A percentile compares a stretch with the other conserved stretches of the same genome.
Evolutionary conservation across 1,139 yeast species (phyloP).

Genomic region (Pneumocystis oryctolagi): DNA sequence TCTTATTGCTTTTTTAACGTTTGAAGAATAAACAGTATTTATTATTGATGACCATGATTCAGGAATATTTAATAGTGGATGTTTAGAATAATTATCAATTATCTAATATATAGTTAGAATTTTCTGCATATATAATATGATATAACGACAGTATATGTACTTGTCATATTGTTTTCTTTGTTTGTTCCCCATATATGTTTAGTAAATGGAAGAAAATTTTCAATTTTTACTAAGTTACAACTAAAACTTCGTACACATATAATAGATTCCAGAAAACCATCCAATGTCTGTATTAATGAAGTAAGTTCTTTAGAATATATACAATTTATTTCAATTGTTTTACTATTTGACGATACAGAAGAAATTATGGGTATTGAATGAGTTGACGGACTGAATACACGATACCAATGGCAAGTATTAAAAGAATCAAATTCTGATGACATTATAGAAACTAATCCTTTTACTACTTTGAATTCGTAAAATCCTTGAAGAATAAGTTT

Average conservation of each 20-base stretch:
- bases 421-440: neutral
- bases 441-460: neutral
- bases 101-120: conserved; percentile 12
- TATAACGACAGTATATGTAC: conserved; percentile 12
- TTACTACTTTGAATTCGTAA: neutral
- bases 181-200: neutral
- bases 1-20: neutral
- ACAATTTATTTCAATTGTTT: neutral
- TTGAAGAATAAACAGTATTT: conserved; percentile 10
- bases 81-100: conserved; percentile 13
- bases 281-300: neutral
- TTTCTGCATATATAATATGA: conserved; percentile 12
- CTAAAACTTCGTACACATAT: neutral
- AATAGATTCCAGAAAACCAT: neutral
- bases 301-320: neutral
- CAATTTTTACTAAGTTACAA: conserved; percentile 2
- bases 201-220: conserved; percentile 7
- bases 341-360: neutral
- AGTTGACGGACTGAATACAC: neutral
- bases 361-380: conserved; percentile 1
- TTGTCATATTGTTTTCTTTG: neutral
- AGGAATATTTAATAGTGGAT: neutral
- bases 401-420: neutral
- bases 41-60: conserved; percentile 4
- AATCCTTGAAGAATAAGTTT: conserved; percentile 1